Evolutionary conservation across 73 alveolate species (phyloP), one percentile per base, ranked within the genome.

Genomic region (Stentor roeselii): DNA sequence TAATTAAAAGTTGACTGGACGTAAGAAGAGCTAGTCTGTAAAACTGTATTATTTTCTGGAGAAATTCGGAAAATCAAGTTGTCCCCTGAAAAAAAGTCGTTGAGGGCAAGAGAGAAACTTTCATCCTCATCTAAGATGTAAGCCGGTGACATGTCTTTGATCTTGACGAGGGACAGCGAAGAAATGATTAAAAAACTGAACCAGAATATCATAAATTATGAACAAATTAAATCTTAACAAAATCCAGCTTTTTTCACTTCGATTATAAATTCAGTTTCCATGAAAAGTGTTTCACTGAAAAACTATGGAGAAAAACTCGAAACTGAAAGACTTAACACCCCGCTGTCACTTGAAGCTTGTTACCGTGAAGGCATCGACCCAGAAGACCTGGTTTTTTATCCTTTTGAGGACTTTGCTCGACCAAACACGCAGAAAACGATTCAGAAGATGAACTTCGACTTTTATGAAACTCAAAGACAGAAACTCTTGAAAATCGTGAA

Each of bases 331-430:
- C 30, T 76, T 14, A 76, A 76, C 2, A 21, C 84, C 30, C 84
- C 84, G n/a, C 78, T 78, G 21, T 76, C 84, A 15, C 74, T 76
- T 39, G 84, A 76, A 39, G 84, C 84, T 0, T 76, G 84, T 35
- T 76, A 37, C 39, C 0, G 84, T 21, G 84, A 76, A 39, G 84
- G 84, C 2, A 76, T 76, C 15, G 82, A 76, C 34, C 84, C 84
- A 37, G 75, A 76, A n/a, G 84, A 76, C 32, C 74, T 76, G 14
- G 82, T 76, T 21, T 76, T n/a, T 39, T 31, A 6, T n/a, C 84
- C 84, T 36, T 27, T 15, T 21, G 60, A 37, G 3, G 39, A 76
- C 35, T 76, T 76, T 34, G 0, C n/a, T 36, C 14, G 39, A 21
- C n/a, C 15, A 41, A 6, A 30, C 2, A 31, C n/a, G 14, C n/a